Conservation (phyloP, 2,329 filamentous ascomycete genomes). For the Colletotrichum limetticola region DNA sequence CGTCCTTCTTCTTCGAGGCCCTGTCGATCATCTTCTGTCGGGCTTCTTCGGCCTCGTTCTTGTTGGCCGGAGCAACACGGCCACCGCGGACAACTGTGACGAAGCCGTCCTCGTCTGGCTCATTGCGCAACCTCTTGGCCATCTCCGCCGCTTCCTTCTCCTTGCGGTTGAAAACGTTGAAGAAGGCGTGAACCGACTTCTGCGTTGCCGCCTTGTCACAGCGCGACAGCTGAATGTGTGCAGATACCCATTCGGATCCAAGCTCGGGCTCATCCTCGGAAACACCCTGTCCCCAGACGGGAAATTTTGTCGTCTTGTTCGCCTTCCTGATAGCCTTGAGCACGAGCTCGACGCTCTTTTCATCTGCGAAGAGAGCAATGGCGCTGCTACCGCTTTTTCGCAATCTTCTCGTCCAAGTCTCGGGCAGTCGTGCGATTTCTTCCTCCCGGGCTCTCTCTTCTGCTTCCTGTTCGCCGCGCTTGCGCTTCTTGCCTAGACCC, state of each 20-base stretch:
- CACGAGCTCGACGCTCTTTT: constrained; percentile 78
- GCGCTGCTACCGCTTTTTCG: constrained; percentile 82
- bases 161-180: constrained; percentile 80
- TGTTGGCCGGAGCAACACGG: constrained; percentile 76
- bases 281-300: constrained; percentile 76
- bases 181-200: constrained; percentile 83
- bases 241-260: constrained; percentile 67
- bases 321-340: constrained; percentile 78
- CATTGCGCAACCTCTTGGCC: constrained; percentile 74
- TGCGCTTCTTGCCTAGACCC: constrained; percentile 61
- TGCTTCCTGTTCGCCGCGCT: constrained; percentile 67
- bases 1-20: constrained; percentile 69
- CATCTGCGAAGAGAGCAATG: constrained; percentile 85
- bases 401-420: constrained; percentile 77
- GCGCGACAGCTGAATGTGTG: constrained; percentile 78
- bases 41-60: constrained; percentile 75
- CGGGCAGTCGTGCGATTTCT: constrained; percentile 71
- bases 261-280: constrained; percentile 66
- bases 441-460: constrained; percentile 65
- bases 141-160: constrained; percentile 72
- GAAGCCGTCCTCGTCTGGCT: constrained; percentile 95
- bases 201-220: constrained; percentile 76
- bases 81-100: constrained; percentile 89
- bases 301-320: constrained; percentile 67
- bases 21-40: constrained; percentile 70